Evolutionary conservation across 345 rosid species (phyloP), one percentile per base, ranked within the genome.

Genomic region (Brassica rapa): DNA sequence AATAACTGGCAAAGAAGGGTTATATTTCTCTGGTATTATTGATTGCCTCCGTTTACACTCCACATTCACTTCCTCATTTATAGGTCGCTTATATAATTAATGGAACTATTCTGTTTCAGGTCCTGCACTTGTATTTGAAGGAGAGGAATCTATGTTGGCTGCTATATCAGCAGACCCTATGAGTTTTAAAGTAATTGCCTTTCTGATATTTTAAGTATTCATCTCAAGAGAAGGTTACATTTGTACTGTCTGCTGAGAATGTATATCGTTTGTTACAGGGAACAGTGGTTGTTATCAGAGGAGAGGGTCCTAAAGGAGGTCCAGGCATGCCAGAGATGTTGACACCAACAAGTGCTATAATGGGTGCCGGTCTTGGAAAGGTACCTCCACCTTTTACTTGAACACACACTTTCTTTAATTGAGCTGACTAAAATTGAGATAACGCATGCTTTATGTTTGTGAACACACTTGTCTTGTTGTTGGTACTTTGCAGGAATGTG

Each of bases 281-380:
- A 61, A 96, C 88, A 84, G 99, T 93, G 29, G 89, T 93, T 30
- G 88, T 96, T 62, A 96, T 91, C 39, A 90, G 96, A 86, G 97
- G 89, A 82, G 99, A 96, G 77, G 99, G 99, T 37, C 99, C 99
- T 46, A 93, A 90, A 77, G 99, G 99, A 29, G 99, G 99, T 56
- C 99, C 98, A 39, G 99, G 99, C 81, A 95, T 95, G 97, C 90
- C 97, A 68, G 99, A 95, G 85, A 95, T 93, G 99, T 86, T 95
- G 85, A 90, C 99, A 24, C 98, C 99, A 35, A 95, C 99, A 39
- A 95, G 99, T 87, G 99, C 92, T 35, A 95, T 95, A 57, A 95
- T 91, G 97, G 99, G 98, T 66, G 97, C 99, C 14, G 98, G 98
- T 77, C 98, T 95, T 73, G 99, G 99, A 60, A 95, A 95, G 98